These are phyloP conservation scores for Sarcodon sp. DNA, from an alignment of 768 basidiomycete species.

Conservation along the genomic window DNA sequence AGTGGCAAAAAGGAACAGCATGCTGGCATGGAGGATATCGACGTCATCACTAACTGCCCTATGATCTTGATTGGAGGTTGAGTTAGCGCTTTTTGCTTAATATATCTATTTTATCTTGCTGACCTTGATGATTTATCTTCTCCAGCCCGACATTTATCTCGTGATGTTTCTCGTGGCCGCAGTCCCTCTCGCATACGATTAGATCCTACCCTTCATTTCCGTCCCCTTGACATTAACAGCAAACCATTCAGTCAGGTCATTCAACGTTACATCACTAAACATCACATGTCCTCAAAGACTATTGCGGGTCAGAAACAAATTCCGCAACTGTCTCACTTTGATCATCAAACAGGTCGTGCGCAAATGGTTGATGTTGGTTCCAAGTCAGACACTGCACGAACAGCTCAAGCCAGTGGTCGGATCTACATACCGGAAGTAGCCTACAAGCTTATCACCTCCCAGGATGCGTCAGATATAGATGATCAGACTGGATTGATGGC, in stretches of 20 bases:
- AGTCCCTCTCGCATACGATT: too few species aligned
- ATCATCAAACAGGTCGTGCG: conserved; percentile 45
- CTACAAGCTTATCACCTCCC: conserved; percentile 45
- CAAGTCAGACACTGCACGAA: conserved; percentile 49
- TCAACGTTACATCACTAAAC: too few species aligned
- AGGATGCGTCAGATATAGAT: conserved; percentile 1
- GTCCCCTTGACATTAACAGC: too few species aligned
- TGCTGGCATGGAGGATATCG: conserved; percentile 72
- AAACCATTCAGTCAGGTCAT: background rate
- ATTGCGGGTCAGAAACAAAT: background rate
- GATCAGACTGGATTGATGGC: conserved; percentile 21
- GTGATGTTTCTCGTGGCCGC: too few species aligned
- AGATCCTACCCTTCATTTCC: too few species aligned
- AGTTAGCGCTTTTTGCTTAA: conserved; percentile 19
- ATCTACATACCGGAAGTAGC: conserved; percentile 58
- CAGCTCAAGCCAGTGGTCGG: conserved; percentile 62
- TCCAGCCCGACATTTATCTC: too few species aligned
- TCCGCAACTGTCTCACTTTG: conserved; percentile 53
- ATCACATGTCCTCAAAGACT: too few species aligned
- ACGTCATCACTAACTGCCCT: conserved; percentile 65
- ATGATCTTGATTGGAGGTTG: conserved; percentile 95
- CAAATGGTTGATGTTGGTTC: conserved; percentile 74
- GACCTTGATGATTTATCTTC: too few species aligned
- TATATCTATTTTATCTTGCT: too few species aligned
- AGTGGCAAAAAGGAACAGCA: conserved; percentile 69